A percentile compares a stretch with the other conserved stretches of the same genome.
These are phyloP conservation scores for Xerocomellus intermedius DNA, from an alignment of 768 basidiomycete species.

Conservation along the genomic window DNA sequence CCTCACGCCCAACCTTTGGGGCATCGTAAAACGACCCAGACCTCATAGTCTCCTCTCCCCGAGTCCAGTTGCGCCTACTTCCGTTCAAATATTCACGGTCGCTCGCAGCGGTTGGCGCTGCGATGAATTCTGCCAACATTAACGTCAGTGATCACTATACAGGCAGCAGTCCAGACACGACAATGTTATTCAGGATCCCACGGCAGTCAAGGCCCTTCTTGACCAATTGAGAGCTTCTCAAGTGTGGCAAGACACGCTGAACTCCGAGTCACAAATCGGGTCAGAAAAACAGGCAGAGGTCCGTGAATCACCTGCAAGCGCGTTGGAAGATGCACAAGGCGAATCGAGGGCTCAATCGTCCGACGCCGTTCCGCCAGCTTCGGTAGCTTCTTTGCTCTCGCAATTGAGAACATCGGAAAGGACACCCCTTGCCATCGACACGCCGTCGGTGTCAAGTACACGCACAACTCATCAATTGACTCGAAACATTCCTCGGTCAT, in stretches of 20 bases:
- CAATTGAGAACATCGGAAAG: slow-evolving; percentile 46
- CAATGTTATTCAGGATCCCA: slow-evolving; percentile 52
- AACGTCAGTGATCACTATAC: slow-evolving; percentile 41
- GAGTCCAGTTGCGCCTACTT: not conserved
- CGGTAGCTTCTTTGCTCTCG: slow-evolving; percentile 63
- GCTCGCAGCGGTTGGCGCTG: not conserved
- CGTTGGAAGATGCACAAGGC: slow-evolving; percentile 3
- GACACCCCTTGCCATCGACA: slow-evolving; percentile 10
- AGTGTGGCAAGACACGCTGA: slow-evolving; percentile 59
- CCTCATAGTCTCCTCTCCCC: not conserved
- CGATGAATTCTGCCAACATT: slow-evolving; percentile 48
- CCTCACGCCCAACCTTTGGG: not conserved
- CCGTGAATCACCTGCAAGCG: slow-evolving; percentile 7
- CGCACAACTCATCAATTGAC: slow-evolving; percentile 8
- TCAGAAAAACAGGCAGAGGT: not conserved
- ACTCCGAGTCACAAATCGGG: not conserved
- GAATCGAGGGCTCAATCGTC: slow-evolving; percentile 4
- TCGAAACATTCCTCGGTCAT: slow-evolving; percentile 9
- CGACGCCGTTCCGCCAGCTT: slow-evolving; percentile 28
- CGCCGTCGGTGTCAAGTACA: slow-evolving; percentile 9
- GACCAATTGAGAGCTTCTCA: slow-evolving; percentile 66
- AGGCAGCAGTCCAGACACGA: not conserved
- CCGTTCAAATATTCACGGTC: not conserved
- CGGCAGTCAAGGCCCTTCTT: slow-evolving; percentile 65
- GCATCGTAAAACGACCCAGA: not conserved